Evolutionary conservation across 257 asterid genomes (phyloP).

Genomic region (Verbascum thapsus): DNA sequence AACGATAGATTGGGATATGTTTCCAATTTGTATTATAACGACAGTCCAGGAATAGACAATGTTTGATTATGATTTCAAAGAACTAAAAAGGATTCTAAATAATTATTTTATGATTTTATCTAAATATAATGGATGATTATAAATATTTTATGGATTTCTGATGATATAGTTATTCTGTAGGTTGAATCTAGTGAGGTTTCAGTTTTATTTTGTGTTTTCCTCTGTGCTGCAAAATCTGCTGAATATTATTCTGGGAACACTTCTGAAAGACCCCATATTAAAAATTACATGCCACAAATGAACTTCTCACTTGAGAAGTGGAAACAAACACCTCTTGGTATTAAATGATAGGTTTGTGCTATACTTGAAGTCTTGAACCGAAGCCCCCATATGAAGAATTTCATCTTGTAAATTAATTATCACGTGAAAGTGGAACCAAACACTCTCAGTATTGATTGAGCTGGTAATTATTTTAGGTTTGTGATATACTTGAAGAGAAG

Average conservation of each 20-base stretch:
- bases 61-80: slow-evolving; percentile 1
- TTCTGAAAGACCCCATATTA: too few relatives aligned
- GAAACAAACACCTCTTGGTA: too few relatives aligned
- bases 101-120: neutral
- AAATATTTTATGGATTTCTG: neutral
- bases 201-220: slow-evolving; percentile 2
- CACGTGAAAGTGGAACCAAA: too few relatives aligned
- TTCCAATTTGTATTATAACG: neutral
- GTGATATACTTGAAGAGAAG: slow-evolving; percentile 88
- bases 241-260: too few relatives aligned
- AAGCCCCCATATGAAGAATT: too few relatives aligned
- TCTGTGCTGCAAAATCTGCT: slow-evolving; percentile 9
- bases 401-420: neutral
- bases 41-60: neutral
- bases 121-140: neutral
- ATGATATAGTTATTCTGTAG: neutral
- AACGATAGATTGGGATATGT: slow-evolving; percentile 12
- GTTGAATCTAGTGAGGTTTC: slow-evolving; percentile 2
- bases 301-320: too few relatives aligned
- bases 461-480: slow-evolving; percentile 53
- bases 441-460: slow-evolving; percentile 24
- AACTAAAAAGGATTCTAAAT: neutral
- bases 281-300: too few relatives aligned
- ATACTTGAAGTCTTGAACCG: too few relatives aligned
- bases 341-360: too few relatives aligned